Evolutionary conservation across 2,329 filamentous ascomycete species (phyloP).

Genomic region (Hysterium pulicare): DNA sequence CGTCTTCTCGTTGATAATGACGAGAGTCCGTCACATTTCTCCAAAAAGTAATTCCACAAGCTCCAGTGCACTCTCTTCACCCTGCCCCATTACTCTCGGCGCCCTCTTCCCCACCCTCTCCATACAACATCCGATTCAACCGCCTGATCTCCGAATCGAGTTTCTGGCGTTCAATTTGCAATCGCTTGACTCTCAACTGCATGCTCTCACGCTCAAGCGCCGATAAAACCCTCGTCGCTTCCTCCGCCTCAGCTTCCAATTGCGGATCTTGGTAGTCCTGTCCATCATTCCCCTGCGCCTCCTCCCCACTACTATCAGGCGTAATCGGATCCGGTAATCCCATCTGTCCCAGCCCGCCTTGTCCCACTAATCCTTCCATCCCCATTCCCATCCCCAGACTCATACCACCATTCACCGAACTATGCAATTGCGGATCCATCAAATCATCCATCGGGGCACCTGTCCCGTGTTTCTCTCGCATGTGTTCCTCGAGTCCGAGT

Average conservation of each 20-base stretch:
- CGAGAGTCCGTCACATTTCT: too few relatives aligned
- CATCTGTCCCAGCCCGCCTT: not conserved
- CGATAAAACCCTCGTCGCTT: conserved; percentile 3
- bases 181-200: conserved; percentile 9
- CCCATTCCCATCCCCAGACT: not conserved
- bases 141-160: conserved; percentile 10
- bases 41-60: too few relatives aligned
- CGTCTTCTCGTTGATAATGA: too few relatives aligned
- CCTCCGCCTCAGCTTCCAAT: conserved; percentile 1
- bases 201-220: conserved; percentile 9
- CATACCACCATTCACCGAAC: not conserved
- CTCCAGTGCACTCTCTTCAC: too few relatives aligned
- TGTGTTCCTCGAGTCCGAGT: conserved; percentile 13
- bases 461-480: conserved; percentile 9
- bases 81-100: too few relatives aligned
- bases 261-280: conserved; percentile 4
- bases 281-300: not conserved
- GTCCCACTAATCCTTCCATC: not conserved
- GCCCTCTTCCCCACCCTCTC: not conserved
- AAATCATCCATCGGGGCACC: not conserved
- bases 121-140: conserved; percentile 5
- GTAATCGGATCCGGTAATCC: conserved; percentile 3
- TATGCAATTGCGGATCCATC: not conserved
- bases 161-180: conserved; percentile 10
- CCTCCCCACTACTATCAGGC: not conserved